Conservation (phyloP, 768 basidiomycete species). For the Suillus clintonianus region DNA sequence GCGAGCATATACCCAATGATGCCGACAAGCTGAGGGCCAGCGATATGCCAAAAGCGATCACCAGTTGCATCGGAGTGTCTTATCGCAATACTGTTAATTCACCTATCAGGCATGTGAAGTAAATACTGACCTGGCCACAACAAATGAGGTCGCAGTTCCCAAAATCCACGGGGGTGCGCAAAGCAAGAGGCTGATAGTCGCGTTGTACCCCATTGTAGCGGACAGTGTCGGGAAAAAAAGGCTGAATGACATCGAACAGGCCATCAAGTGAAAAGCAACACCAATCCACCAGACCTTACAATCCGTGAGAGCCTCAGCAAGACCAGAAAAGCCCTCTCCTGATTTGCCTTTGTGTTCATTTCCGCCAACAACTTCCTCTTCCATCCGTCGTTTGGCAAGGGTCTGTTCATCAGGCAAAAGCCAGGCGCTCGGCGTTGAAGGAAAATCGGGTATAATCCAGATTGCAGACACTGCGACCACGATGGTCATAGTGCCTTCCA, state of each 20-base stretch:
- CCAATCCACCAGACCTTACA: constrained; percentile 84
- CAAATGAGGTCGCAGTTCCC: constrained; percentile 56
- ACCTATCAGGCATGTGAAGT: background rate
- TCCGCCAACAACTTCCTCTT: constrained; percentile 57
- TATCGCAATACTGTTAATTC: constrained; percentile 5
- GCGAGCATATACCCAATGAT: constrained; percentile 68
- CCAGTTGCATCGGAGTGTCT: constrained; percentile 71
- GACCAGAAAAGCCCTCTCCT: constrained; percentile 39
- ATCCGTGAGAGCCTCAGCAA: constrained; percentile 61
- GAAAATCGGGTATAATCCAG: constrained; percentile 75
- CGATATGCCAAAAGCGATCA: constrained; percentile 76
- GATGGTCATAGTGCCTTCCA: constrained; percentile 62
- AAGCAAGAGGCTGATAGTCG: constrained; percentile 64
- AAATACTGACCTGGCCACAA: constrained; percentile 45
- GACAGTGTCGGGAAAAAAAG: constrained; percentile 79
- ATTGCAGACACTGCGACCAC: constrained; percentile 50
- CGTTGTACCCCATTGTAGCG: constrained; percentile 65
- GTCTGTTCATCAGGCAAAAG: constrained; percentile 55
- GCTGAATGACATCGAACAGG: constrained; percentile 65
- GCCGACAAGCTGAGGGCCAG: constrained; percentile 52
- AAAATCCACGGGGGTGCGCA: constrained; percentile 78
- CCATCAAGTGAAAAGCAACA: constrained; percentile 56
- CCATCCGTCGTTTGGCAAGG: constrained; percentile 58
- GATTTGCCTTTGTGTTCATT: constrained; percentile 46
- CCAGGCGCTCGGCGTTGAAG: constrained; percentile 57